phyloP scores from a whole-genome alignment of 179 eudicot species.

The Beta lomatogona region DNA sequence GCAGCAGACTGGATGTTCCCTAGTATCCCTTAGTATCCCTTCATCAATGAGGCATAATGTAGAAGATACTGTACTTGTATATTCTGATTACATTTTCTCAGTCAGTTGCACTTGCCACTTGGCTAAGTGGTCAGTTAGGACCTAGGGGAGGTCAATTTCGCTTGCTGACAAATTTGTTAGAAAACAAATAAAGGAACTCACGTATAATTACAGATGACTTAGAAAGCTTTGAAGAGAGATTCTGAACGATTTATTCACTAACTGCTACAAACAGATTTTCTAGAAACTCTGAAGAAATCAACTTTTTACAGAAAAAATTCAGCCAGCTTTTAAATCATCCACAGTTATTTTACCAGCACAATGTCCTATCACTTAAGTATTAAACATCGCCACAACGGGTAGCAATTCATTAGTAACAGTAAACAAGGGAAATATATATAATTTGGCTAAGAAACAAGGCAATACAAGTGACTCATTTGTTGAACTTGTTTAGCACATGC shows the following conservation, averaged over 20 bases:
- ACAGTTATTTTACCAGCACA: background rate
- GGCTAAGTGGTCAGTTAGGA: background rate
- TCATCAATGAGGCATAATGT: background rate
- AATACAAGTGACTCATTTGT: background rate
- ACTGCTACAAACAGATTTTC: background rate
- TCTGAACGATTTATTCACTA: background rate
- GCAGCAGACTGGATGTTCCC: background rate
- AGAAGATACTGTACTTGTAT: background rate
- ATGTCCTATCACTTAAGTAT: background rate
- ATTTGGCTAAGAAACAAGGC: background rate
- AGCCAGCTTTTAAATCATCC: background rate
- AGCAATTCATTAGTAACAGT: background rate
- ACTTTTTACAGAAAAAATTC: background rate
- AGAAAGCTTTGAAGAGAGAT: background rate
- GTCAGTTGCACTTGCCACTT: background rate
- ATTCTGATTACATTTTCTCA: background rate
- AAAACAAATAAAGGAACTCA: background rate
- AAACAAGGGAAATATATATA: background rate
- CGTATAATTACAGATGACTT: background rate
- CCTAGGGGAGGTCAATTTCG: background rate
- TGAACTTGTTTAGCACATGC: constrained; percentile 3
- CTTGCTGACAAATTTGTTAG: background rate
- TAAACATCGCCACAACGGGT: background rate
- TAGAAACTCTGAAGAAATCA: no score
- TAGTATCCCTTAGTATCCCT: background rate